Evolutionary conservation across 1,284 basidiomycete genomes (phyloP).

Genomic region (Peniophora sp.): DNA sequence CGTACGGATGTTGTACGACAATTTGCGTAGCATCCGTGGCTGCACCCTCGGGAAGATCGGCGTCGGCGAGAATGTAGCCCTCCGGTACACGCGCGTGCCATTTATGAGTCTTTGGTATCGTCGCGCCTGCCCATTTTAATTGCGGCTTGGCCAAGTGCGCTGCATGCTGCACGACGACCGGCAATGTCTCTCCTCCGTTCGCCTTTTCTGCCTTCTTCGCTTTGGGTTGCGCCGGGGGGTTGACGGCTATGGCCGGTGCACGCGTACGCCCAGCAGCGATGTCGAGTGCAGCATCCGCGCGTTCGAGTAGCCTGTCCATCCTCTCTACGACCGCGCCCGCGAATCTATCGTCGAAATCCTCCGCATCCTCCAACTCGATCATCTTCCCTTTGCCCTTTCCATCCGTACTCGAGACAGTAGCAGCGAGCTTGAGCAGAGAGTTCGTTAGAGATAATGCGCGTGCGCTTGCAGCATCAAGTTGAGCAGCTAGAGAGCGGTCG

Average conservation of each 20-base stretch:
- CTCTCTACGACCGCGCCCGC: conserved; percentile 71
- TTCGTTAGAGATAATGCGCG: conserved; percentile 59
- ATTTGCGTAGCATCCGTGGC: conserved; percentile 20
- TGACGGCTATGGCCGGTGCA: conserved; percentile 53
- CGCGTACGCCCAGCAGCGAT: conserved; percentile 68
- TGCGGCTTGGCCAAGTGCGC: conserved; percentile 76
- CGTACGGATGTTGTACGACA: conserved; percentile 61
- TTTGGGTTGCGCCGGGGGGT: conserved; percentile 21
- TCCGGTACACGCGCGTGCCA: conserved; percentile 76
- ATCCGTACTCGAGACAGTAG: conserved; percentile 25
- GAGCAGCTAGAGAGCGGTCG: conserved; percentile 59
- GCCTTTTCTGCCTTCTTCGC: too few species aligned
- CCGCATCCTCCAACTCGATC: conserved; percentile 44
- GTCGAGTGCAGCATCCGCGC: conserved; percentile 79
- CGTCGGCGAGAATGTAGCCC: conserved; percentile 45
- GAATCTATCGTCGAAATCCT: conserved; percentile 81
- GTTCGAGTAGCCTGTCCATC: conserved; percentile 81
- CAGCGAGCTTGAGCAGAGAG: conserved; percentile 48
- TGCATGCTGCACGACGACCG: conserved; percentile 63
- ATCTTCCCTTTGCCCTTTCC: conserved; percentile 38
- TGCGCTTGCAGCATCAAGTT: conserved; percentile 56
- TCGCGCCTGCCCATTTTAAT: conserved; percentile 49
- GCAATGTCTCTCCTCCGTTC: conserved; percentile 21
- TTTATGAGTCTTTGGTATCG: conserved; percentile 62
- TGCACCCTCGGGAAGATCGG: conserved; percentile 26